These are phyloP conservation scores for Daucus carota DNA, from an alignment of 129 eudicot genomes.

Conservation along the genomic window DNA sequence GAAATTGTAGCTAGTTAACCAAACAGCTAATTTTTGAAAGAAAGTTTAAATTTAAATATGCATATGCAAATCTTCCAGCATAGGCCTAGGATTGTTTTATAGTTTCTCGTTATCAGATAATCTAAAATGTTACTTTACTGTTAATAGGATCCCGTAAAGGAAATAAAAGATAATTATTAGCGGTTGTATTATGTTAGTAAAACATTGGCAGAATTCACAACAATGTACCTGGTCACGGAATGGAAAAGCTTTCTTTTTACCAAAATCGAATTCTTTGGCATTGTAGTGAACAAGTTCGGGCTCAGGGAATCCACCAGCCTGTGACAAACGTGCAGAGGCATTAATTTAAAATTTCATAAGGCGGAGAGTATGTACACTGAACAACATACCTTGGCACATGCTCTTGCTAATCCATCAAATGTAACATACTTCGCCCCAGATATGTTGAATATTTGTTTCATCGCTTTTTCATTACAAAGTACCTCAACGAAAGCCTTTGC, in stretches of 20 bases:
- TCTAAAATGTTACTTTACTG: neutral
- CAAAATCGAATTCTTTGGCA: constrained; percentile 92
- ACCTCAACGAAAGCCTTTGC: constrained; percentile 77
- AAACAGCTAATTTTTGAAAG: neutral
- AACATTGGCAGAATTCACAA: neutral
- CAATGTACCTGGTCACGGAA: constrained; percentile 95
- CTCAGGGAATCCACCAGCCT: constrained; percentile 99
- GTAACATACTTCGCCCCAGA: constrained; percentile 94
- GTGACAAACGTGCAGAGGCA: constrained; percentile 5
- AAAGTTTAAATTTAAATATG: neutral
- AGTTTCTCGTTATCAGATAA: neutral
- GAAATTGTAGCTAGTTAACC: neutral
- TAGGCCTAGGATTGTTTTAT: too few species aligned
- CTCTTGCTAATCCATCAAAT: constrained; percentile 94
- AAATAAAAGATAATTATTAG: neutral
- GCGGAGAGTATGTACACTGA: neutral
- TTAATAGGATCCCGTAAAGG: neutral
- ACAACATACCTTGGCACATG: constrained; percentile 80
- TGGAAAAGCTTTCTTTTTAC: constrained; percentile 94
- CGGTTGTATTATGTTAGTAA: neutral
- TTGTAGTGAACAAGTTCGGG: constrained; percentile 90
- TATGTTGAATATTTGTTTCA: constrained; percentile 79
- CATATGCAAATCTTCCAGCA: neutral
- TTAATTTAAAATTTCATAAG: neutral
- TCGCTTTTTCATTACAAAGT: constrained; percentile 87